A percentile compares a stretch with the other conserved stretches of the same genome.
Conservation (phyloP, 2,329 filamentous ascomycete species). For the Fusarium vanettenii region DNA sequence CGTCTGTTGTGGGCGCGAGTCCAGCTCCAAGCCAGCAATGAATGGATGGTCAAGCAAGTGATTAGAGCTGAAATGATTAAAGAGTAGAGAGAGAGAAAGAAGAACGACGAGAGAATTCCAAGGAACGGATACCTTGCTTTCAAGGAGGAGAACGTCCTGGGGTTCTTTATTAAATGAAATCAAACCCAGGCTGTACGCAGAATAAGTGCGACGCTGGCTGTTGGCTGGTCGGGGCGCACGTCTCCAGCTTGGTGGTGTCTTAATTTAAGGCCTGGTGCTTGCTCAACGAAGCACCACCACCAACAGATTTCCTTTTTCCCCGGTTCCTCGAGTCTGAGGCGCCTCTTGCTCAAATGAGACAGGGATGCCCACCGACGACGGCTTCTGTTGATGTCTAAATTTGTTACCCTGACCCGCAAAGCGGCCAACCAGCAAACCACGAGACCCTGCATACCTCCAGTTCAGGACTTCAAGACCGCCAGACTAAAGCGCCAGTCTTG, state of each 20-base stretch:
- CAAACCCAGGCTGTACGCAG: background rate
- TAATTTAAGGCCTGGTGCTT: constrained; percentile 42
- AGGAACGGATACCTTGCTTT: constrained; percentile 27
- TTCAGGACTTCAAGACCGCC: background rate
- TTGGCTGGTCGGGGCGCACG: constrained; percentile 19
- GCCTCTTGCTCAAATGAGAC: constrained; percentile 41
- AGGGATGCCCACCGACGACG: constrained; percentile 35
- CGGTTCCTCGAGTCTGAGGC: constrained; percentile 31
- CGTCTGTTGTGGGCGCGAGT: constrained; percentile 31
- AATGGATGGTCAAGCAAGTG: constrained; percentile 12
- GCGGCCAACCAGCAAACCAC: constrained; percentile 13
- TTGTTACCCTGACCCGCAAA: constrained; percentile 29
- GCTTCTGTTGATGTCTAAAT: constrained; percentile 28
- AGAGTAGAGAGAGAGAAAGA: constrained; percentile 2
- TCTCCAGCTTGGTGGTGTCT: constrained; percentile 23
- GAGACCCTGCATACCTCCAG: background rate
- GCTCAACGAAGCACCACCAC: constrained; percentile 25
- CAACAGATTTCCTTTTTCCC: constrained; percentile 32
- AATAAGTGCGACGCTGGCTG: constrained; percentile 30
- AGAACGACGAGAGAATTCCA: constrained; percentile 9
- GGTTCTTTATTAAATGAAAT: constrained; percentile 33
- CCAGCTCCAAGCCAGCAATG: constrained; percentile 36
- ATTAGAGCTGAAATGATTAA: background rate
- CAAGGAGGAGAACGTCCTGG: constrained; percentile 23
- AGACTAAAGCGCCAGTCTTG: background rate